Conservation (phyloP, 306 rosid genomes). For the Malus fusca region DNA sequence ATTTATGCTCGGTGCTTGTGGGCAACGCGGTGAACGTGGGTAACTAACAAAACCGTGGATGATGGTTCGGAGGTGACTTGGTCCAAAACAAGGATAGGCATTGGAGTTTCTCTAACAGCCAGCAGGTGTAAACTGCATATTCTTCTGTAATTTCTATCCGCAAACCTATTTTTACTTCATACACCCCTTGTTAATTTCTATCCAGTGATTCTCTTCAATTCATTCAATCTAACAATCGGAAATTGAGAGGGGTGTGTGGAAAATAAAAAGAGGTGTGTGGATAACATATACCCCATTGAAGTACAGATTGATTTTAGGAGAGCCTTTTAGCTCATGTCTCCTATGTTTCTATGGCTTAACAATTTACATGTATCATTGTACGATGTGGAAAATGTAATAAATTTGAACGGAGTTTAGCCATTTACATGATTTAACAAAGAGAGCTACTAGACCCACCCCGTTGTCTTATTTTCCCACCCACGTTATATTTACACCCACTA, state of each 20-base stretch:
- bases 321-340: conserved; percentile 13
- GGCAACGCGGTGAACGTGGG: background rate
- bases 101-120: background rate
- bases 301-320: conserved; percentile 7
- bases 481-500: no score
- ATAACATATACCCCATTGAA: background rate
- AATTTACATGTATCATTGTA: background rate
- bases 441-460: no score
- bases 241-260: no score
- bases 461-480: no score
- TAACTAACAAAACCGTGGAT: background rate
- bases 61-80: background rate
- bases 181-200: no score
- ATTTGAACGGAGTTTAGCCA: background rate
- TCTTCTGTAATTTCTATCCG: no score
- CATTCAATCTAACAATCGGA: no score
- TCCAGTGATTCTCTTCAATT: no score
- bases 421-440: background rate
- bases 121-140: background rate
- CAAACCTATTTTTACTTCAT: no score
- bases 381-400: background rate
- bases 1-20: background rate
- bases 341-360: background rate
- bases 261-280: no score
- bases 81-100: background rate